Evolutionary conservation across 768 basidiomycete genomes (phyloP), one percentile per base, ranked within the genome.

Genomic region (Wakefieldia striispora): DNA sequence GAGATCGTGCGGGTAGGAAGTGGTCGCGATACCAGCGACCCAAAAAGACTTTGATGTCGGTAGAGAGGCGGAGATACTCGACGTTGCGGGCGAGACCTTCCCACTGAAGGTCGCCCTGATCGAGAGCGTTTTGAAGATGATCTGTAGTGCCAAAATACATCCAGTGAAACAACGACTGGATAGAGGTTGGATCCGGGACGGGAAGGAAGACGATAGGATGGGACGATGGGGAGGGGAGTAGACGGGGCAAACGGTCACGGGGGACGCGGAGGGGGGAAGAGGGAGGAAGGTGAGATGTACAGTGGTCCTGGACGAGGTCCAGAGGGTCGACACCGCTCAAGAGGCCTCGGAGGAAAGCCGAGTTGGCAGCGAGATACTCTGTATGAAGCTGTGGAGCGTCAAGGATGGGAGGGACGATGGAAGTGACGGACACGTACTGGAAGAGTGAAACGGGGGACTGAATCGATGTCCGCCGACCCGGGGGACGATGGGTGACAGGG

Each of bases 21-120:
- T 86, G 86, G 23, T 75, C 72, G 45, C 77, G 72, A 67, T 87
- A 91, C 86, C 88, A 94, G 49, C 73, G 75, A 0, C 85, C 82
- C 41, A 93, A 73, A 61, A 88, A 88, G 14, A 83, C 68, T 64
- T 90, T 92, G 67, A 94, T 82, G 38, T 88, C 84, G 16, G 81
- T 71, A 45, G 81, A 75, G 53, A 95, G 77, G 17, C 83, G 86
- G 42, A 95, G 83, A 62, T 91, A 95, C 63, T 95, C 91, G 63
- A 87, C 91, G 65, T 94, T 95, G 51, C 86, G 82, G 17, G 89
- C 89, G 52, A 95, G 74, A 24, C 89, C 90, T 58, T 93, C 88
- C 92, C 91, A 95, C 40, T 81, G 80, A 39, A 91, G 76, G 44
- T 74, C 66, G 17, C 85, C 83, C 17, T 74, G 70, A 52, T 80